Percentiles rank a stretch among this genome's conserved stretches.
Conservation (phyloP, 2,329 filamentous ascomycete species). For the Amauroascus verrucosus region DNA sequence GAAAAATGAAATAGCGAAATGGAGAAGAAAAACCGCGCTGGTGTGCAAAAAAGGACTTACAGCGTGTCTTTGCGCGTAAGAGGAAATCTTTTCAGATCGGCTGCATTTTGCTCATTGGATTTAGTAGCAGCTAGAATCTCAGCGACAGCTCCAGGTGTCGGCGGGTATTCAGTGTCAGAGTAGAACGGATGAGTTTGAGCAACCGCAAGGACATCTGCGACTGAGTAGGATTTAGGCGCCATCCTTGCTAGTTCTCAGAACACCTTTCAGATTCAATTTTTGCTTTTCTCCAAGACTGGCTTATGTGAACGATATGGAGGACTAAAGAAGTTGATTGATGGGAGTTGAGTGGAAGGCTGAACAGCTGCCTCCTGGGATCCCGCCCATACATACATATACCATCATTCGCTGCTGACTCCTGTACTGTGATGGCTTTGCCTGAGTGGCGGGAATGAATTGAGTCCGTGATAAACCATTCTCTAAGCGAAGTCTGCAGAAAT, state of each 20-base stretch:
- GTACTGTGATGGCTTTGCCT: too few species aligned
- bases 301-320: too few species aligned
- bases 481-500: neutral
- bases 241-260: neutral
- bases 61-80: constrained; percentile 11
- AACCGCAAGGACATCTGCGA: constrained; percentile 28
- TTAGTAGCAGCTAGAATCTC: neutral
- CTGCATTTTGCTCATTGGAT: neutral
- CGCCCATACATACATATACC: too few species aligned
- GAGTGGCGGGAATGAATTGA: neutral
- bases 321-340: too few species aligned
- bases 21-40: neutral
- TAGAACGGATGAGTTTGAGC: constrained; percentile 33
- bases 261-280: too few species aligned
- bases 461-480: neutral
- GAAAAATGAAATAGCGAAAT: neutral
- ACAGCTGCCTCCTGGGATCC: too few species aligned
- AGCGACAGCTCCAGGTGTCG: constrained; percentile 15
- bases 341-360: too few species aligned
- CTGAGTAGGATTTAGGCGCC: constrained; percentile 16
- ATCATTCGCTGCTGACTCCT: too few species aligned
- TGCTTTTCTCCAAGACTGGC: too few species aligned
- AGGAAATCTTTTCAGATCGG: neutral
- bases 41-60: neutral
- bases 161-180: constrained; percentile 25